Evolutionary conservation across 2,329 filamentous ascomycete genomes (phyloP), one percentile per base, ranked within the genome.

Genomic region (Arthrinium phaeospermum): DNA sequence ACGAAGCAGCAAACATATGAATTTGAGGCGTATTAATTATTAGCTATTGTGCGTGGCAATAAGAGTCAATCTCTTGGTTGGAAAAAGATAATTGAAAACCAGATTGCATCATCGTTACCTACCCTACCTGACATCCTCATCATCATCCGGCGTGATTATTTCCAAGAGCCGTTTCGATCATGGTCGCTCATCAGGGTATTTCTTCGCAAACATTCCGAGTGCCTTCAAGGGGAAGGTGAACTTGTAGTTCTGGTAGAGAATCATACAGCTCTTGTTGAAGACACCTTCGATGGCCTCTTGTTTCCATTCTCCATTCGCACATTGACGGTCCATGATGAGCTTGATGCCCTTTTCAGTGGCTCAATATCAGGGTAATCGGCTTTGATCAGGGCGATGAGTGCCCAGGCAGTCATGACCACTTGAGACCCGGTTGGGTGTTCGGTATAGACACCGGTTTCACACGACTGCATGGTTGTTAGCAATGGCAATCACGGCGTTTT

Each of bases 211-310:
- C 90, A 98, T 92, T 6, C 96, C 96, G 75, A 99, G 82, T 1
- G 96, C 96, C 84, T 97, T 97, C 80, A 98, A 93, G 0, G 96
- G 92, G 83, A 98, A 99, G 72, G 93, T 93, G 81, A 98, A 96
- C 86, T 98, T 99, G 87, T 99, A 99, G 86, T 99, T 99, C 61
- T 96, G 96, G 80, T 99, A 99, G 0, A 94, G 96, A 76, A 99
- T 99, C 94, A 98, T 98, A 87, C 96, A 98, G 79, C 92, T 96
- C 86, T 98, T 98, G 84, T 99, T 99, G 84, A 99, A 99, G 14
- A 99, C 96, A 2, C 96, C 96, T 82, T 99, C 96, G 77, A 99
- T 98, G 0, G 93, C 92, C 82, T 98, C 96, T 81, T 98, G 95
- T 76, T 93, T 81, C 96, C 96, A 99, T 84, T 98, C 95, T 46